Base-by-base conservation (phyloP, 805 yeast genomes). In the Candida takata region DNA sequence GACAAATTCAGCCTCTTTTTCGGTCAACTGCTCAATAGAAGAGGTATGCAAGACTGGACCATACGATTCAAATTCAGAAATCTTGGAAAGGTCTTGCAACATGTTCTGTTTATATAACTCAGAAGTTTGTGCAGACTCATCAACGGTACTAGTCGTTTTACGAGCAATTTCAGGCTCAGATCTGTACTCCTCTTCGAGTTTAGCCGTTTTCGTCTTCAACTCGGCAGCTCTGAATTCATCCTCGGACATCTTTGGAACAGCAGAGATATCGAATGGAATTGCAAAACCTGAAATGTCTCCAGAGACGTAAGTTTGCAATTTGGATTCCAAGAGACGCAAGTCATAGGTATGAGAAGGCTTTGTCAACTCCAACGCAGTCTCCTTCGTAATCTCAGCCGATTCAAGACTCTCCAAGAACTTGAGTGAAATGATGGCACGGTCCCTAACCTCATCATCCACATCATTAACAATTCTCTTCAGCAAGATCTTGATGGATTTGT, bases 371-470 rank as follows among this genome's bases (percentile, higher is more conserved):
- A 66, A 63, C 19, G 69, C 64, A 13, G 46, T 37, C 28, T 47
- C 51, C 35, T 56, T 53, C 10, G 64, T 60, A 15, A 57, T 47
- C 15, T 60, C 58, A 34, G 59, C 57, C 27, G 58, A 46, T 18
- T 63, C 62, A 13, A 47, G 28, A 14, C 42, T 38, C 23, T 64
- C 64, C 43, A 84, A 71, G 42, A 87, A 74, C 45, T 76, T 72
- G 54, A 90, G 70, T 2, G 95, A 80, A 48, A 90, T 67, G 3
- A 95, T 83, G 8, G 98, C 97, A 58, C 98, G 79, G 58, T 90
- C 98, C 68, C 98, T 85, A 24, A 92, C 98, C 63, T 90, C 98
- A 61, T 90, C 98, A 58, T 90, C 96, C 30, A 70, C 74, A 60
- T 90, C 98, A 46, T 74, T 83, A 46, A 87, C 72, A 48, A 95